Evolutionary conservation across 2,329 filamentous ascomycete species (phyloP).

Genomic region (Daldinia sp.): DNA sequence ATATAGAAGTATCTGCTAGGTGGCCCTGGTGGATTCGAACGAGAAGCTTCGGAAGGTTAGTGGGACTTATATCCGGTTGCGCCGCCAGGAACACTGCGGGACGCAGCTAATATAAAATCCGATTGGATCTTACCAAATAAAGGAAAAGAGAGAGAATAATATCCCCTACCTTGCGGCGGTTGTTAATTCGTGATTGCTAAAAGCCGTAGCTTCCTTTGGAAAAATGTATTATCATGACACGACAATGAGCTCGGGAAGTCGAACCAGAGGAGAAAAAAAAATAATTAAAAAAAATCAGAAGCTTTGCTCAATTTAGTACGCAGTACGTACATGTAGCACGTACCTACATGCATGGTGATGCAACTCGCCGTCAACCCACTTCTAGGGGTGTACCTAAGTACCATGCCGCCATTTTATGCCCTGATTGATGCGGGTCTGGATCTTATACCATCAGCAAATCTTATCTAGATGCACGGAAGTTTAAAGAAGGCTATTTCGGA

Average conservation of each 20-base stretch:
- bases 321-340: neutral
- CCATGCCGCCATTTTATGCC: neutral
- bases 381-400: neutral
- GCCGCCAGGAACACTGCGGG: conserved; percentile 8
- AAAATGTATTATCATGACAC: conserved; percentile 22
- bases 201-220: neutral
- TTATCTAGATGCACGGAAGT: neutral
- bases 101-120: neutral
- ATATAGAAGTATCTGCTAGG: conserved; percentile 14
- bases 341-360: conserved; percentile 24
- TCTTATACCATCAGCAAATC: neutral
- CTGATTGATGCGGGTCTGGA: neutral
- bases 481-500: neutral
- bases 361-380: conserved; percentile 9
- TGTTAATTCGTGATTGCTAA: neutral
- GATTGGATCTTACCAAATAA: neutral
- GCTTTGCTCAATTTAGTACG: conserved; percentile 3
- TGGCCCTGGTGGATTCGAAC: conserved; percentile 19
- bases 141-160: neutral
- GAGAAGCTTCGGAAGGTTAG: conserved; percentile 30
- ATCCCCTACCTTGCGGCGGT: neutral
- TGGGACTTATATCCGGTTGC: conserved; percentile 23
- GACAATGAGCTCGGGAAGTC: conserved; percentile 23
- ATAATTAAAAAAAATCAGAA: conserved; percentile 26
- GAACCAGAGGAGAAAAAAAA: conserved; percentile 13